These are phyloP conservation scores for Wickerhamiella spandovensis DNA, from an alignment of 805 yeast species.

Conservation along the genomic window DNA sequence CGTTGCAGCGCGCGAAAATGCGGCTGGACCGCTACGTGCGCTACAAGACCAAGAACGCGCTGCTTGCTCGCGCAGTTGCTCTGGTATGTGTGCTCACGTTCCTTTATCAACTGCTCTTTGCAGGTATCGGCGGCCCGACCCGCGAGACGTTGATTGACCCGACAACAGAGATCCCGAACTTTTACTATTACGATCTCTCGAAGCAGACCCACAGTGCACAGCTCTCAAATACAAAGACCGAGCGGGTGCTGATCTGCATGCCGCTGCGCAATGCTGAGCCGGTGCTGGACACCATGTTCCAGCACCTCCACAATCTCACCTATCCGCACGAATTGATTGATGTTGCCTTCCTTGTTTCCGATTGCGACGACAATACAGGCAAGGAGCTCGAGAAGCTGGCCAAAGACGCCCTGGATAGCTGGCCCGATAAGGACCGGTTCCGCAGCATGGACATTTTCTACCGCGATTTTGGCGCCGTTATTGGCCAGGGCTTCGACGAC, in stretches of 20 bases:
- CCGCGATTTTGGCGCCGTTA: constrained; percentile 84
- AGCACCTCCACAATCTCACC: constrained; percentile 62
- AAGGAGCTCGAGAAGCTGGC: constrained; percentile 29
- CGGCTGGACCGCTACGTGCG: constrained; percentile 1
- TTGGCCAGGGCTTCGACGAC: constrained; percentile 87
- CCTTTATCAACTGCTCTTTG: background rate
- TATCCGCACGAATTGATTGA: constrained; percentile 74
- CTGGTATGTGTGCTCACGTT: background rate
- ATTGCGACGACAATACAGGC: constrained; percentile 69
- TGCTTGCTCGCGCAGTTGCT: background rate
- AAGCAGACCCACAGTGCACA: constrained; percentile 8
- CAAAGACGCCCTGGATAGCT: constrained; percentile 32
- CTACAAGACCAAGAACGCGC: background rate
- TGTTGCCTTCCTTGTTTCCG: constrained; percentile 67
- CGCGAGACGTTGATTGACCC: background rate
- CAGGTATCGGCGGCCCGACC: background rate
- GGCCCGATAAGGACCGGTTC: constrained; percentile 36
- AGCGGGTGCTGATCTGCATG: constrained; percentile 67
- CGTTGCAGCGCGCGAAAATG: background rate
- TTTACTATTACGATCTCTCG: constrained; percentile 54
- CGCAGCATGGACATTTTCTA: constrained; percentile 69
- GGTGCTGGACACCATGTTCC: constrained; percentile 75
- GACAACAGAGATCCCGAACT: constrained; percentile 17
- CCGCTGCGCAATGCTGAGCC: constrained; percentile 85
- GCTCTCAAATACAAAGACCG: constrained; percentile 34